Base-by-base conservation (phyloP, 2,329 filamentous ascomycete genomes). In the Aspergillus pseudotamarii region DNA sequence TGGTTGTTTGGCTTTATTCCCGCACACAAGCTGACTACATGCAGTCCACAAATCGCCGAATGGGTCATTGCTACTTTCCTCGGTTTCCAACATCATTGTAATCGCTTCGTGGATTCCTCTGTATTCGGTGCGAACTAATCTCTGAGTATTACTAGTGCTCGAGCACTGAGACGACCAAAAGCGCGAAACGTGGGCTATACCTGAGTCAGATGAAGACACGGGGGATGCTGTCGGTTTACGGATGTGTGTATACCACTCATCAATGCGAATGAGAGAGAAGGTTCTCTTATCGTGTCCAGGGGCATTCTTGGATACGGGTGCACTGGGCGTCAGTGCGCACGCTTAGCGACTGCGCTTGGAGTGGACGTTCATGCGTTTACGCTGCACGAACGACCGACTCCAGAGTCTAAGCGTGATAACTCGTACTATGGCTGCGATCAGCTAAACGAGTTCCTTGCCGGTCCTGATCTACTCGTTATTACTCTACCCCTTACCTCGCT, bases 401-500 rank as follows among this genome's bases (percentile, higher is more conserved):
- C 48, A 1, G 60, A 58, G 21, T 62, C 48, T 3, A 48, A 50
- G 32, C 53, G 36, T 38, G 36, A 57, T 6, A 19, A 38, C 16
- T 46, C 48, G 19, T 62, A 16, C 34, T 14, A 36, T 36, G 34
- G 34, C 34, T 19, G 19, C 10, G 45, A 58, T 12, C 55, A 58
- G 34, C 36, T 62, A n/a, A 58, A 54, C 30, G 36, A 21, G 36
- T 62, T 58, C 46, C 55, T 62, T 14, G 34, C 45, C 14, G 36
- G 38, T 32, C 60, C 58, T 16, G 60, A 58, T 9, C 41, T 61
- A 23, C 55, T 62, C 6, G 36, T 58, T 21, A 62, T 62, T 14
- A 51, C 53, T 2, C 34, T 62, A 3, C 55, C 55, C 5, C 55
- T 62, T 23, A 58, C 46, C 16, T 8, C 26, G 26, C 23, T 45